phyloP scores from a whole-genome alignment of 164 flowering plant genomes.

The Tinospora cordifolia region DNA sequence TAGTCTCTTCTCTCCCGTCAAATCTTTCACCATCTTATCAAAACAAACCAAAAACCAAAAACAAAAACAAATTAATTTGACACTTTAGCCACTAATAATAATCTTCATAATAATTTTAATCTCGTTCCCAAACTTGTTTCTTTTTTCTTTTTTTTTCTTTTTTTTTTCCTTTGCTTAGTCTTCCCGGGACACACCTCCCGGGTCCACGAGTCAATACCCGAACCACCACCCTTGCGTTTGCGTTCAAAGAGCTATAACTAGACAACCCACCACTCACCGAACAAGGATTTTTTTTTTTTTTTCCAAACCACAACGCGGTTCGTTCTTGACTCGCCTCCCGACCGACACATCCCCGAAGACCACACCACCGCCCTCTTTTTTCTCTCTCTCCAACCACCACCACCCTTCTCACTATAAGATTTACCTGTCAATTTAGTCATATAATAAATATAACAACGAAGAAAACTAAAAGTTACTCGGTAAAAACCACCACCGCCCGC shows the following conservation, averaged over 20 bases:
- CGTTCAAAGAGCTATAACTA: conserved; percentile 14
- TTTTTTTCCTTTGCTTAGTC: neutral
- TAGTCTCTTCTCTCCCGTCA: too few species aligned
- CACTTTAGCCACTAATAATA: neutral
- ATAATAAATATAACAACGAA: neutral
- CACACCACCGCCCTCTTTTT: neutral
- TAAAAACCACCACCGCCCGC: neutral
- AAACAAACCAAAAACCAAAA: too few species aligned
- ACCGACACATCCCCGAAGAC: conserved; percentile 3
- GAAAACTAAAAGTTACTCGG: neutral
- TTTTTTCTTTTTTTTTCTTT: neutral
- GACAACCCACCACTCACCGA: conserved; percentile 17
- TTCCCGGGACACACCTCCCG: conserved; percentile 12
- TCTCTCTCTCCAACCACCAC: neutral
- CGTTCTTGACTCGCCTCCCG: conserved; percentile 98
- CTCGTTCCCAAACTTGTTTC: neutral
- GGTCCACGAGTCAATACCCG: conserved; percentile 94
- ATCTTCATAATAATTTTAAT: neutral
- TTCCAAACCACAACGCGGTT: conserved; percentile 48
- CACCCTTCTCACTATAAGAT: neutral
- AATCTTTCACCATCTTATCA: too few species aligned
- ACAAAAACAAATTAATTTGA: too few species aligned
- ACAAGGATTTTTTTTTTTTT: conserved; percentile 31
- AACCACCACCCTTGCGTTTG: conserved; percentile 87
- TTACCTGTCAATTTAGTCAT: neutral